phyloP scores from a whole-genome alignment of 495 filamentous ascomycete genomes.

The Aspergillus taichungensis region DNA sequence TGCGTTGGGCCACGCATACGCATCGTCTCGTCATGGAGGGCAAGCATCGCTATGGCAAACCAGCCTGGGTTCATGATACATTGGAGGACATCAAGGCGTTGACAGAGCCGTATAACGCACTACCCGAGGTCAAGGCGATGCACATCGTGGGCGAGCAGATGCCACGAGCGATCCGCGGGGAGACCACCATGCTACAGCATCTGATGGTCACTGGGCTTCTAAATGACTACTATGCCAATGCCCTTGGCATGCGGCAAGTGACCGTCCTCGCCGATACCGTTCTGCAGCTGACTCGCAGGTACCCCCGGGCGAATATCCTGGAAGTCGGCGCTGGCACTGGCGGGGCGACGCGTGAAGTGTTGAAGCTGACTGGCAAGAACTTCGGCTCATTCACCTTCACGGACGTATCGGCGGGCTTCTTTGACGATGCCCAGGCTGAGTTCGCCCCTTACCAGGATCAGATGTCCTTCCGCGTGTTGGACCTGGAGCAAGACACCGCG shows the following conservation, averaged over 20 bases:
- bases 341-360: constrained; percentile 24
- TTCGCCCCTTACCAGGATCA: constrained; percentile 5
- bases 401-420: constrained; percentile 37
- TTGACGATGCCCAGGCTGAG: constrained; percentile 11
- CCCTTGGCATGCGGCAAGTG: constrained; percentile 12
- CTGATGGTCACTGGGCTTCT: constrained; percentile 28
- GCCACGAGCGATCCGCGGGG: constrained; percentile 20
- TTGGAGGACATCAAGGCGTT: constrained; percentile 22
- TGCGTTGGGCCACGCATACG: neutral
- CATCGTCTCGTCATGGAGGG: neutral
- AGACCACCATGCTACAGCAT: constrained; percentile 27
- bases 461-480: constrained; percentile 31
- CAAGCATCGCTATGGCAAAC: constrained; percentile 7
- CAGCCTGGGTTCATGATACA: constrained; percentile 29
- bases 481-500: constrained; percentile 21
- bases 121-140: neutral
- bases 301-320: constrained; percentile 7
- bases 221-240: constrained; percentile 24
- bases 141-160: constrained; percentile 23
- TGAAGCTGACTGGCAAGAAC: neutral
- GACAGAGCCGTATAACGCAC: constrained; percentile 13
- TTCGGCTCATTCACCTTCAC: constrained; percentile 32
- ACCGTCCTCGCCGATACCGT: neutral
- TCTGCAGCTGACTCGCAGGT: constrained; percentile 18
- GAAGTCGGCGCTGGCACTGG: constrained; percentile 24